Percentiles rank a stretch among this genome's conserved stretches.
These are phyloP conservation scores for Knoxdaviesia proteae DNA, from an alignment of 2,329 filamentous ascomycete genomes.

Conservation along the genomic window DNA sequence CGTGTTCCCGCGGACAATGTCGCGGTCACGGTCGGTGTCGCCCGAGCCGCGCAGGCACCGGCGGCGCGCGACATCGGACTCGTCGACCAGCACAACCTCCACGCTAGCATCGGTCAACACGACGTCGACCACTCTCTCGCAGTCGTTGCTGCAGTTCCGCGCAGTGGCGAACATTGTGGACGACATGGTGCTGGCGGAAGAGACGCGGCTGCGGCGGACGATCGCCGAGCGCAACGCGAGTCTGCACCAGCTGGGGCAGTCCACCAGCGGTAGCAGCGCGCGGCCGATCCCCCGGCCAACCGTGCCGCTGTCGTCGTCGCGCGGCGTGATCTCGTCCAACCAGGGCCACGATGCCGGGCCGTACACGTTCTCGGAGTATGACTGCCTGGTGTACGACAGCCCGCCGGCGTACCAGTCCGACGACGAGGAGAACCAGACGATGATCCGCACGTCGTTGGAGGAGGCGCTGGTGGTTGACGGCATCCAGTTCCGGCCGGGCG, in stretches of 20 bases:
- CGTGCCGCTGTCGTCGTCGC: too few relatives aligned
- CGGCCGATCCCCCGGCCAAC: too few relatives aligned
- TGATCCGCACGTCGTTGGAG: background rate
- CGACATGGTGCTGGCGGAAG: conserved; percentile 23
- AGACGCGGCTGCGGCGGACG: conserved; percentile 10
- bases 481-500: background rate
- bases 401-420: conserved; percentile 7
- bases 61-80: conserved; percentile 1
- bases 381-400: background rate
- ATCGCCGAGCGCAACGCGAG: background rate
- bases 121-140: conserved; percentile 19
- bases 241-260: conserved; percentile 6
- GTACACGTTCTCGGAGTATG: background rate
- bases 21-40: conserved; percentile 4
- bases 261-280: conserved; percentile 4
- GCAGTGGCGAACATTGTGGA: conserved; percentile 23
- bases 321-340: too few relatives aligned
- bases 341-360: background rate
- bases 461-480: background rate
- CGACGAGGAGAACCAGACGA: conserved; percentile 1
- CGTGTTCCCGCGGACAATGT: conserved; percentile 1
- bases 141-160: conserved; percentile 26
- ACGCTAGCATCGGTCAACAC: conserved; percentile 1
- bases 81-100: conserved; percentile 1
- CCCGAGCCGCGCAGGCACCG: background rate